Conservation (phyloP, 192 early-diverging fungal genomes). For the Phlyctochytrium planicorne region DNA sequence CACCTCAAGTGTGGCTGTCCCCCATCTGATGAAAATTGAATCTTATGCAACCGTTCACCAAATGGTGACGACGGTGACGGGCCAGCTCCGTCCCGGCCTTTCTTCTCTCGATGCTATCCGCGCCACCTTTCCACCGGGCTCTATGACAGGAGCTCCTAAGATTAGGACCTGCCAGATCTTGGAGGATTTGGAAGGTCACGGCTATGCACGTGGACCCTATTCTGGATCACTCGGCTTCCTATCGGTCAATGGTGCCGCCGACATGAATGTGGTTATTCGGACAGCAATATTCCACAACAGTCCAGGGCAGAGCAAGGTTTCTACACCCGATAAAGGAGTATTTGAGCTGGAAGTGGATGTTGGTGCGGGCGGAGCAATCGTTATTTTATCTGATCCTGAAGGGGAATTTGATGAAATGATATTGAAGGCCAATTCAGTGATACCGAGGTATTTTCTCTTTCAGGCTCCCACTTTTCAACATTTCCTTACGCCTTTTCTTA, state of each 20-base stretch:
- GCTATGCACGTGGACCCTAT: constrained; percentile 76
- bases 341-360: constrained; percentile 57
- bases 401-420: constrained; percentile 87
- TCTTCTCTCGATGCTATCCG: constrained; percentile 69
- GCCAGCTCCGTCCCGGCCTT: constrained; percentile 56
- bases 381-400: constrained; percentile 78
- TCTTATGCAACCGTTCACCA: constrained; percentile 90
- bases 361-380: constrained; percentile 93
- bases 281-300: constrained; percentile 70
- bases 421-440: constrained; percentile 63
- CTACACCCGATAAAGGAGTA: neutral
- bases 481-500: too few species aligned
- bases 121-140: constrained; percentile 89
- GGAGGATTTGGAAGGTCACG: constrained; percentile 64
- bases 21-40: constrained; percentile 85
- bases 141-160: constrained; percentile 98
- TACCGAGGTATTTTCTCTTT: constrained; percentile 41
- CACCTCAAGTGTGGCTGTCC: constrained; percentile 68
- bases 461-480: too few species aligned
- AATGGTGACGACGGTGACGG: constrained; percentile 78
- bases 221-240: constrained; percentile 91
- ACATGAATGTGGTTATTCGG: constrained; percentile 89
- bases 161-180: constrained; percentile 77
- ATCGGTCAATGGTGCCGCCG: constrained; percentile 58
- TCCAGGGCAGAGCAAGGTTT: neutral